Conservation (phyloP, 352 stramenopile genomes). For the Pythium phragmitis region DNA sequence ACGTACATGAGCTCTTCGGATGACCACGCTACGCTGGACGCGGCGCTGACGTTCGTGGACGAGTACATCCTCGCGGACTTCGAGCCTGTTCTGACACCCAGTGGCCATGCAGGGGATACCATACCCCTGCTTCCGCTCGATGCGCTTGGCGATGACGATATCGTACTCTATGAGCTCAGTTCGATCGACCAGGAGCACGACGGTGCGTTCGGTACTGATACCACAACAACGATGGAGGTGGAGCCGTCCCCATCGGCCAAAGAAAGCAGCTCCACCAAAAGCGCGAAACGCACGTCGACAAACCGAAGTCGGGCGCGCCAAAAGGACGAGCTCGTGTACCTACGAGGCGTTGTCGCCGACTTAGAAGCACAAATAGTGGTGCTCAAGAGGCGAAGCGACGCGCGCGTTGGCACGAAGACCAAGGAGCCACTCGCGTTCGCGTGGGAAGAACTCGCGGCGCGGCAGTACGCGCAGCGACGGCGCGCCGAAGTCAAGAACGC, state of each 20-base stretch:
- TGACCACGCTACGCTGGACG: slow-evolving; percentile 9
- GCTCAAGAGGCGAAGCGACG: not conserved
- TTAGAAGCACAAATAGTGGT: slow-evolving; percentile 24
- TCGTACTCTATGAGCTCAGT: too few species aligned
- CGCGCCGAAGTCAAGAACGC: slow-evolving; percentile 30
- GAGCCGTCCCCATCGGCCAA: not conserved
- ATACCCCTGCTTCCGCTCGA: too few species aligned
- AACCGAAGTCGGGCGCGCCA: not conserved
- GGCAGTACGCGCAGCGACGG: slow-evolving; percentile 23
- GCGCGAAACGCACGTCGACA: not conserved
- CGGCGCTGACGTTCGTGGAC: slow-evolving; percentile 8
- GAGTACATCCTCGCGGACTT: slow-evolving; percentile 5
- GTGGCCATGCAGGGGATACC: too few species aligned
- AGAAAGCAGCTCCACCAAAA: not conserved
- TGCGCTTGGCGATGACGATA: too few species aligned
- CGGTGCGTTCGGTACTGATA: too few species aligned
- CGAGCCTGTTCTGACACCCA: not conserved
- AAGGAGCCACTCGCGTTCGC: slow-evolving; percentile 6
- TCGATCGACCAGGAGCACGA: not conserved
- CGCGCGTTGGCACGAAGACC: too few species aligned
- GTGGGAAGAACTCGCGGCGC: slow-evolving; percentile 23
- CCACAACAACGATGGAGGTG: not conserved
- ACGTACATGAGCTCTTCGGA: not conserved
- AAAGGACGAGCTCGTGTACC: slow-evolving; percentile 31
- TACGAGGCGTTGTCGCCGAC: slow-evolving; percentile 32